These are phyloP conservation scores for Gyromitra esculenta DNA, from an alignment of 2,329 filamentous ascomycete genomes.

Conservation along the genomic window DNA sequence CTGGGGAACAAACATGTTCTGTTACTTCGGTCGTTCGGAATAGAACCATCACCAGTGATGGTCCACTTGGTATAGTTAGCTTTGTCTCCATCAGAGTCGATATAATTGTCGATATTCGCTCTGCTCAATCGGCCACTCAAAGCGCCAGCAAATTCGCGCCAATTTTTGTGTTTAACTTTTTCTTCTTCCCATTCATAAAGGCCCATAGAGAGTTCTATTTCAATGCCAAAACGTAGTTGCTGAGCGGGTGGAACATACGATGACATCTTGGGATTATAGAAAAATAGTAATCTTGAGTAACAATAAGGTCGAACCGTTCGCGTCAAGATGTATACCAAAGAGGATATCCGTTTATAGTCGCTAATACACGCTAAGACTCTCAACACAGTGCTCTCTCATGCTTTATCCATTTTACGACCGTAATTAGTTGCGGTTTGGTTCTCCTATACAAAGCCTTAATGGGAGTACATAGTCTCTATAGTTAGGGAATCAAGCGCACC, in stretches of 20 bases:
- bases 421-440: not conserved
- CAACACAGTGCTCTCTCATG: not conserved
- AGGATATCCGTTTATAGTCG: not conserved
- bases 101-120: not conserved
- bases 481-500: not conserved
- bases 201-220: not conserved
- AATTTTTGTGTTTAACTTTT: not conserved
- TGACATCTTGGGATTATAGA: not conserved
- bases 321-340: not conserved
- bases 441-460: not conserved
- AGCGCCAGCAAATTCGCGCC: not conserved
- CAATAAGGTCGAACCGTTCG: not conserved
- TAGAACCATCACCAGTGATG: not conserved
- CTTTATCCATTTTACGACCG: not conserved
- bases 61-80: slow-evolving; percentile 1
- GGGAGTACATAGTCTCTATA: not conserved
- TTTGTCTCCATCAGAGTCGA: not conserved
- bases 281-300: not conserved
- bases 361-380: not conserved
- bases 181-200: not conserved
- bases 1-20: not conserved
- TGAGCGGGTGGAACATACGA: not conserved
- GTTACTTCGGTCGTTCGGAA: not conserved
- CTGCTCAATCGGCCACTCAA: not conserved
- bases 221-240: not conserved